Base-by-base conservation (phyloP, 129 eudicot genomes). In the Flaveria sonorensis region DNA sequence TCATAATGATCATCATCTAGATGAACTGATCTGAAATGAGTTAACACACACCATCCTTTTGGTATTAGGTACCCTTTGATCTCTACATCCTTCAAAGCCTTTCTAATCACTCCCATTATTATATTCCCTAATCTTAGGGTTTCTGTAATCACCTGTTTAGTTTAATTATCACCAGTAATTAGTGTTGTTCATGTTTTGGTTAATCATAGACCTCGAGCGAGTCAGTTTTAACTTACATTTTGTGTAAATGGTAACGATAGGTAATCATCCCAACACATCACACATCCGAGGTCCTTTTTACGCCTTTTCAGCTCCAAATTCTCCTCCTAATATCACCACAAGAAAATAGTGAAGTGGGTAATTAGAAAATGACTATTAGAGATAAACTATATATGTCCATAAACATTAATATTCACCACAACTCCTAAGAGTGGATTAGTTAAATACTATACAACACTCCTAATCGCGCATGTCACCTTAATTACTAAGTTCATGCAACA, bases 21-120 rank as follows among this genome's bases (percentile, higher is more conserved):
- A 76, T 94, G 98, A 70, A 94, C 92, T 68, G 98, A 87, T 86
- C 97, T 94, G 65, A 94, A 89, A 82, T 91, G 86, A 11, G 93
- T 83, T 62, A 91, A 82, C 42, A 94, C 93, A 83, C 97, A 86
- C 96, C 97, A 94, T 70, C 96, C 97, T 66, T 89, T 91, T 55
- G 97, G 98, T 80, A 94, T 91, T 16, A 86, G 64, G 71, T 86
- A 81, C 82, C 96, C 97, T 82, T 93, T 93, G 68, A 93, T 88
- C 76, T 90, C 89, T 56, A 93, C 96, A 83, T 93, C 98, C 75
- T 87, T 93, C 91, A 84, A 82, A 16, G 98, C 92, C 81, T 93
- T 93, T 78, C 98, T 88, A 85, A 93, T 90, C 79, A 93, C 98
- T 18, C 98, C 98, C 59, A 77, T 82, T 48, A 93, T 93, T 46